Evolutionary conservation across 768 basidiomycete species (phyloP).

Genomic region (Russula compacta): DNA sequence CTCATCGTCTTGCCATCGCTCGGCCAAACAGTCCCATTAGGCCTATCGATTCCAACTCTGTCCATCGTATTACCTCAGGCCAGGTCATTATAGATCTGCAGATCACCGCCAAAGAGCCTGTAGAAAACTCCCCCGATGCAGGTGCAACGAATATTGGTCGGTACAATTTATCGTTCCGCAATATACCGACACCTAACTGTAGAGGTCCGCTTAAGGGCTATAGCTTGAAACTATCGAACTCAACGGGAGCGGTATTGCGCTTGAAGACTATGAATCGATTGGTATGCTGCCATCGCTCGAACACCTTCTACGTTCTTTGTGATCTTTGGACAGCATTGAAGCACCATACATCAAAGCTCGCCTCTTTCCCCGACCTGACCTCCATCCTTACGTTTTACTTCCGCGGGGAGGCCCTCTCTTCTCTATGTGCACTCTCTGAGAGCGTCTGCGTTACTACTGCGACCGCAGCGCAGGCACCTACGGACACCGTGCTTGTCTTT

Average conservation of each 20-base stretch:
- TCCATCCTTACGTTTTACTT: constrained; percentile 83
- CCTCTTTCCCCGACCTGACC: constrained; percentile 63
- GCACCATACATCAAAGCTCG: constrained; percentile 88
- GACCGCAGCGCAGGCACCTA: too few species aligned
- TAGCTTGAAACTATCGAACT: constrained; percentile 78
- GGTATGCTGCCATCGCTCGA: constrained; percentile 39
- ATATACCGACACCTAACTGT: not conserved
- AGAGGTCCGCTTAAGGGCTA: constrained; percentile 89
- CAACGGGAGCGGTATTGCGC: constrained; percentile 81
- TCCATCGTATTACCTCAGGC: constrained; percentile 87
- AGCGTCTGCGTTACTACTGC: too few species aligned
- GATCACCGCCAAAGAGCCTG: constrained; percentile 89
- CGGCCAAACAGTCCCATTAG: constrained; percentile 26
- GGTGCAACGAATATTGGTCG: constrained; percentile 78
- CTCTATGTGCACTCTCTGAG: too few species aligned
- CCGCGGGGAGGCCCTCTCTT: constrained; percentile 77
- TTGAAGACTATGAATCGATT: constrained; percentile 66
- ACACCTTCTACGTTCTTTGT: not conserved
- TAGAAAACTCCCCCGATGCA: constrained; percentile 95
- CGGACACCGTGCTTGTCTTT: too few species aligned
- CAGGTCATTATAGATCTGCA: constrained; percentile 94
- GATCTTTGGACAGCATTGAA: constrained; percentile 53
- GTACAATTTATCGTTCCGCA: constrained; percentile 19
- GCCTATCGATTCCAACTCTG: constrained; percentile 65
- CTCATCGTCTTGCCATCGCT: not conserved